These are phyloP conservation scores for Colletotrichum coccodes DNA, from an alignment of 2,329 filamentous ascomycete genomes.

Conservation along the genomic window DNA sequence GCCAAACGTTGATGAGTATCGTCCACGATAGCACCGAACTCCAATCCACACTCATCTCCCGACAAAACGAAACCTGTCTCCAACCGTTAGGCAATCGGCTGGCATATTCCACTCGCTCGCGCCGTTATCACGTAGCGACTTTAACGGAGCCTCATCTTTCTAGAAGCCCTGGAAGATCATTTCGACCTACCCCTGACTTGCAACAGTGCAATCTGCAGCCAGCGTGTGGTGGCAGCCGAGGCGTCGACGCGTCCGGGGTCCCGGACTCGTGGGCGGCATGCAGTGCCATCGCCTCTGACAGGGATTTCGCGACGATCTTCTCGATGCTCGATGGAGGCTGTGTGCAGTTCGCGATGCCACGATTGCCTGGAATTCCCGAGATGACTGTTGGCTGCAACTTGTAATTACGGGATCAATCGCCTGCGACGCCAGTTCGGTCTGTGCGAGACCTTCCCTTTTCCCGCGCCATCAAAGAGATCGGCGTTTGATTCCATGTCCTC, in stretches of 20 bases:
- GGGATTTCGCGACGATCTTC: neutral
- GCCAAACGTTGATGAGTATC: slow-evolving; percentile 16
- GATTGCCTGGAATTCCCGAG: neutral
- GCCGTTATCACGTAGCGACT: neutral
- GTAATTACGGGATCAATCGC: slow-evolving; percentile 18
- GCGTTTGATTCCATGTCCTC: slow-evolving; percentile 2
- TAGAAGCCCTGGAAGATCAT: slow-evolving; percentile 27
- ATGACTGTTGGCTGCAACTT: neutral
- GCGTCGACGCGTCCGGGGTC: neutral
- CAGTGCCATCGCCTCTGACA: neutral
- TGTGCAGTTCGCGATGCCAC: neutral
- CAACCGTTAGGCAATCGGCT: slow-evolving; percentile 24
- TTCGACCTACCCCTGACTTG: slow-evolving; percentile 16
- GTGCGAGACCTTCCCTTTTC: slow-evolving; percentile 8
- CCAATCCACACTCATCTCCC: slow-evolving; percentile 32
- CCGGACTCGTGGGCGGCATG: neutral
- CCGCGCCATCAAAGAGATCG: slow-evolving; percentile 9
- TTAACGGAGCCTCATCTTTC: slow-evolving; percentile 6
- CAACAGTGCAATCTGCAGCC: slow-evolving; percentile 13
- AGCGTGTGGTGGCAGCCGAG: slow-evolving; percentile 3
- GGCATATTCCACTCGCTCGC: slow-evolving; percentile 16
- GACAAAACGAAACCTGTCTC: slow-evolving; percentile 30
- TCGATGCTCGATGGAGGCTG: neutral
- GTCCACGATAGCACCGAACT: slow-evolving; percentile 12
- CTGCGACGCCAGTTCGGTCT: slow-evolving; percentile 17